These are phyloP conservation scores for Capsicum pubescens DNA, from an alignment of 257 asterid genomes.

Conservation along the genomic window DNA sequence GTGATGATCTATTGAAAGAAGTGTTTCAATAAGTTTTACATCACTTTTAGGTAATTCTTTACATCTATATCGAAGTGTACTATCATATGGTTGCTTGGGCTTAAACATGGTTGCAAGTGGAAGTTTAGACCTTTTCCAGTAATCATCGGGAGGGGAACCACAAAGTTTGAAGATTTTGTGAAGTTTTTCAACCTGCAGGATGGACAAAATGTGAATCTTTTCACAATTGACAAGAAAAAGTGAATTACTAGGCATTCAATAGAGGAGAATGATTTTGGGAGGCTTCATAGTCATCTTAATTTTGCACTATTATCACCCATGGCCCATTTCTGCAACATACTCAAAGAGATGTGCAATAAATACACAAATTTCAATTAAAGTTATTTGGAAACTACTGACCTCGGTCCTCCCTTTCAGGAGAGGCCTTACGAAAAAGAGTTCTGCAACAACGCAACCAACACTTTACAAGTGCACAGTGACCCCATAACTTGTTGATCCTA, in stretches of 20 bases:
- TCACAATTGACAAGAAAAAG: background rate
- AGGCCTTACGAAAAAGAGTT: slow-evolving; percentile 82
- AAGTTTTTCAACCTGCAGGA: slow-evolving; percentile 82
- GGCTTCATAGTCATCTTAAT: background rate
- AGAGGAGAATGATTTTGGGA: too few species aligned
- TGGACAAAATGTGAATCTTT: background rate
- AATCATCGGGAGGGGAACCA: slow-evolving; percentile 84
- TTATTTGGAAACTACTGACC: background rate
- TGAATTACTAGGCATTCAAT: background rate
- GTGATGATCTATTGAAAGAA: too few species aligned
- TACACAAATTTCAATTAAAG: background rate
- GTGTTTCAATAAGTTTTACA: too few species aligned
- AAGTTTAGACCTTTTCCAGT: slow-evolving; percentile 63
- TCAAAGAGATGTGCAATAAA: background rate
- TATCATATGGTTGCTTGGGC: too few species aligned
- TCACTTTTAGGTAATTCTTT: too few species aligned
- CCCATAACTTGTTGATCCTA: slow-evolving; percentile 84
- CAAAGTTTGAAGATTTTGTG: slow-evolving; percentile 89
- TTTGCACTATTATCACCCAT: background rate
- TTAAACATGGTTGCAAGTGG: too few species aligned
- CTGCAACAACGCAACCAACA: slow-evolving; percentile 92
- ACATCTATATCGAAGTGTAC: too few species aligned
- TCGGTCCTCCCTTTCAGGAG: slow-evolving; percentile 49
- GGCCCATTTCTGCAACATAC: background rate
- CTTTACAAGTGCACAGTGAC: slow-evolving; percentile 88